Evolutionary conservation across 2,329 filamentous ascomycete species (phyloP).

Genomic region (Scytalidium lignicola): DNA sequence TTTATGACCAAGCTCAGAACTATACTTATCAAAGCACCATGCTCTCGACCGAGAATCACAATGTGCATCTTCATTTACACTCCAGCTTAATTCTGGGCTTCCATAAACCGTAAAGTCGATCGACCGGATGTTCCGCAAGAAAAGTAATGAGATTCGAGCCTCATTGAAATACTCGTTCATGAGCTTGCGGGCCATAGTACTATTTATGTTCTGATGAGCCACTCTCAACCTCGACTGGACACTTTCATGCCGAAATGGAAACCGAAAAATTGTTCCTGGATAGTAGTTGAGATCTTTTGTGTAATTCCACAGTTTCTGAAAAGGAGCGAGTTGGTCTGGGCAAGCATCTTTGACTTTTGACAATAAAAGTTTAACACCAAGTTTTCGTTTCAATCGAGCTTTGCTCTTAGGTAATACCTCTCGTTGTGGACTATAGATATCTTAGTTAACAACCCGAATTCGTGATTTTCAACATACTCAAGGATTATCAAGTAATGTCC

Average conservation of each 20-base stretch:
- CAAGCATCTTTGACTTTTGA: conserved; percentile 15
- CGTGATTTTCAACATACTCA: conserved; percentile 19
- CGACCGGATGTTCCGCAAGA: conserved; percentile 14
- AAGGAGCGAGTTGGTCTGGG: conserved; percentile 16
- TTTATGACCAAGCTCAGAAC: too few species aligned
- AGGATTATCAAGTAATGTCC: conserved; percentile 28
- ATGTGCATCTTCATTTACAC: conserved; percentile 6
- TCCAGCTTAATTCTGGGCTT: conserved; percentile 12
- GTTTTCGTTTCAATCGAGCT: conserved; percentile 13
- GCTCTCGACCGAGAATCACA: too few species aligned
- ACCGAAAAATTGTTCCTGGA: conserved; percentile 23
- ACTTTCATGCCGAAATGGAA: conserved; percentile 14
- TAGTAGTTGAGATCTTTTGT: conserved; percentile 13
- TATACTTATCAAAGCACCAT: too few species aligned
- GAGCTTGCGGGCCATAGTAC: not conserved
- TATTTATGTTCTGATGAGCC: conserved; percentile 5
- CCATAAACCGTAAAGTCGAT: conserved; percentile 16
- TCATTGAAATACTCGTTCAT: conserved; percentile 18
- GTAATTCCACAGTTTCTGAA: conserved; percentile 20
- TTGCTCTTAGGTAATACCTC: conserved; percentile 15
- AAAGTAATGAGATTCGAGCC: conserved; percentile 21
- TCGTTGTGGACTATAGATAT: conserved; percentile 18
- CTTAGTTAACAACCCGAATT: not conserved
- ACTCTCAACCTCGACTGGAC: conserved; percentile 5
- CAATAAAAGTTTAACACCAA: conserved; percentile 16